A percentile compares a stretch with the other conserved stretches of the same genome.
These are phyloP conservation scores for Globisporangium barbulae DNA, from an alignment of 352 stramenopile genomes.

Conservation along the genomic window DNA sequence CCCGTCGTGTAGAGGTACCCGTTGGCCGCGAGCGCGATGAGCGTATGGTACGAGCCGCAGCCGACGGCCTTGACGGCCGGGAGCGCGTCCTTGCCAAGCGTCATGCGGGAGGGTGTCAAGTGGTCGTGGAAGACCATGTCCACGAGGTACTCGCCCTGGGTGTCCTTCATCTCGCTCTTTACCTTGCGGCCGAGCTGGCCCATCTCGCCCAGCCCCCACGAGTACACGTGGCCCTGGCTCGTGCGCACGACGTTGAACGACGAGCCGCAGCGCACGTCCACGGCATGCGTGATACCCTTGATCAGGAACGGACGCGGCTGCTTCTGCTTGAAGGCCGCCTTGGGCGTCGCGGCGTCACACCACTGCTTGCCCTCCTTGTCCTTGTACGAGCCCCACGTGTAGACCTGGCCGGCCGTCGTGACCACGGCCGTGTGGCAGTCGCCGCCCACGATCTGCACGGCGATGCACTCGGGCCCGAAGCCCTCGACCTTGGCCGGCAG, in stretches of 20 bases:
- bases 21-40: constrained; percentile 61
- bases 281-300: constrained; percentile 53
- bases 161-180: constrained; percentile 60
- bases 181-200: constrained; percentile 81
- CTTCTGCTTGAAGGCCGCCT: constrained; percentile 80
- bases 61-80: constrained; percentile 77
- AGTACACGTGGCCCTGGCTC: constrained; percentile 86
- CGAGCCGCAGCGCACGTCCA: constrained; percentile 80
- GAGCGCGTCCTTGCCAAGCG: constrained; percentile 44
- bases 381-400: constrained; percentile 94
- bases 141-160: constrained; percentile 64
- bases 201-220: constrained; percentile 90
- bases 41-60: constrained; percentile 86
- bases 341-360: constrained; percentile 67
- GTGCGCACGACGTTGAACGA: constrained; percentile 85
- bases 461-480: constrained; percentile 43
- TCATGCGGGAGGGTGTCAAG: constrained; percentile 72
- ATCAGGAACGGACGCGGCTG: constrained; percentile 63
- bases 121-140: constrained; percentile 79
- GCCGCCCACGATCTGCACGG: constrained; percentile 86
- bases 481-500: constrained; percentile 52
- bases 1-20: constrained; percentile 90
- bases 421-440: constrained; percentile 94
- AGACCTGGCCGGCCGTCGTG: constrained; percentile 88
- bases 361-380: constrained; percentile 96